Conservation (phyloP, 371 early-diverging fungal genomes). For the Apophysomyces ossiformis region DNA sequence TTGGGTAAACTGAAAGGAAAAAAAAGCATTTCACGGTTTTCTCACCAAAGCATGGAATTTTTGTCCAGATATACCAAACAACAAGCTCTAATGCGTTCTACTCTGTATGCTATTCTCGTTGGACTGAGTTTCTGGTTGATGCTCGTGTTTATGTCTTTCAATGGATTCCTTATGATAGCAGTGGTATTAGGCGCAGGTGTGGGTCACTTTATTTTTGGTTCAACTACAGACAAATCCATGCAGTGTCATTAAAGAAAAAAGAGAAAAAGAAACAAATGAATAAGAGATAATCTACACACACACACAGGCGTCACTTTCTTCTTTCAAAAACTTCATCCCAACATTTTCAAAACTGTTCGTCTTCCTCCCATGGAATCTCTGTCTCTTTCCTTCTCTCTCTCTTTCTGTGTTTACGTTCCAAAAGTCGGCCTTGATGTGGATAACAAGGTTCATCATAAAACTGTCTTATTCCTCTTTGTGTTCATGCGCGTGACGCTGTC, state of each 20-base stretch:
- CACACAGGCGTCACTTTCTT: no score
- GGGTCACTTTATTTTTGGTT: constrained; percentile 65
- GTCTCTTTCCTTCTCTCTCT: no score
- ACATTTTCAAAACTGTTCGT: no score
- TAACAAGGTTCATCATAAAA: neutral
- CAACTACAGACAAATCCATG: constrained; percentile 25
- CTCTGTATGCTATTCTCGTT: neutral
- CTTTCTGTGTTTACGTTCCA: no score
- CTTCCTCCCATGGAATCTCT: no score
- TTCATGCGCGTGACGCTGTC: neutral
- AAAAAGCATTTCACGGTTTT: no score
- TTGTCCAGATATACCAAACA: constrained; percentile 37
- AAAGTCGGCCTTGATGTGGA: no score
- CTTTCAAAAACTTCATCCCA: no score
- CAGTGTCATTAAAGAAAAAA: constrained; percentile 28
- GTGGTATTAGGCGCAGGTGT: constrained; percentile 67
- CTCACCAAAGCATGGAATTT: neutral
- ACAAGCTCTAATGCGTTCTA: constrained; percentile 46
- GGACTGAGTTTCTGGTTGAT: constrained; percentile 1
- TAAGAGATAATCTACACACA: no score
- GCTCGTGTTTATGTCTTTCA: constrained; percentile 77
- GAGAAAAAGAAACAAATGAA: no score
- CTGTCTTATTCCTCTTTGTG: neutral
- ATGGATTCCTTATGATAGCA: constrained; percentile 71
- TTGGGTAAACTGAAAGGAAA: constrained; percentile 25